phyloP scores from a whole-genome alignment of 805 yeast species.

The Naumovozyma baii region DNA sequence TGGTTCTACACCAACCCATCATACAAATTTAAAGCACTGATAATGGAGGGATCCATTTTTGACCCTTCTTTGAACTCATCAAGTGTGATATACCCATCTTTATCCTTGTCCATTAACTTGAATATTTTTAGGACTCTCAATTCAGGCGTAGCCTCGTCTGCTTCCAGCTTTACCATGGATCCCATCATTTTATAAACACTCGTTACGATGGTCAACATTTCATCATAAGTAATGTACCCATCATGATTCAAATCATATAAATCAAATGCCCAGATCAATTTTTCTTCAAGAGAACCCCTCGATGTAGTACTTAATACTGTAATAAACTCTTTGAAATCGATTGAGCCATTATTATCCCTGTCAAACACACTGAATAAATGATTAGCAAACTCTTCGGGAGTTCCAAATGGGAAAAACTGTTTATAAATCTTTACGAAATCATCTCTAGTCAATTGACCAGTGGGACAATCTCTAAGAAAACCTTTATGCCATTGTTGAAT shows the following conservation, averaged over 20 bases:
- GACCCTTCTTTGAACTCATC: conserved; percentile 80
- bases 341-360: conserved; percentile 63
- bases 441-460: conserved; percentile 74
- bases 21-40: conserved; percentile 67
- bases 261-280: conserved; percentile 80
- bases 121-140: conserved; percentile 76
- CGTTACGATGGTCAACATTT: conserved; percentile 66
- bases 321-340: conserved; percentile 89
- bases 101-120: conserved; percentile 57
- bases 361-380: conserved; percentile 86
- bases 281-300: conserved; percentile 77
- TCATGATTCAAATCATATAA: conserved; percentile 75
- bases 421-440: conserved; percentile 88
- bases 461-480: conserved; percentile 85
- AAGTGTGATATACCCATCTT: conserved; percentile 58
- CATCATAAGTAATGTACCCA: conserved; percentile 67
- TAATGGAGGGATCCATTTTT: conserved; percentile 66
- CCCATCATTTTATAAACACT: conserved; percentile 95
- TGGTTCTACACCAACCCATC: conserved; percentile 56
- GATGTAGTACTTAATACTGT: conserved; percentile 79
- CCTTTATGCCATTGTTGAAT: conserved; percentile 98
- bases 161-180: conserved; percentile 77
- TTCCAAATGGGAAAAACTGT: conserved; percentile 97
- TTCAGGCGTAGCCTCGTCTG: conserved; percentile 89
- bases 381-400: conserved; percentile 83